Evolutionary conservation across 345 rosid species (phyloP).

Genomic region (Cardamine resedifolia): DNA sequence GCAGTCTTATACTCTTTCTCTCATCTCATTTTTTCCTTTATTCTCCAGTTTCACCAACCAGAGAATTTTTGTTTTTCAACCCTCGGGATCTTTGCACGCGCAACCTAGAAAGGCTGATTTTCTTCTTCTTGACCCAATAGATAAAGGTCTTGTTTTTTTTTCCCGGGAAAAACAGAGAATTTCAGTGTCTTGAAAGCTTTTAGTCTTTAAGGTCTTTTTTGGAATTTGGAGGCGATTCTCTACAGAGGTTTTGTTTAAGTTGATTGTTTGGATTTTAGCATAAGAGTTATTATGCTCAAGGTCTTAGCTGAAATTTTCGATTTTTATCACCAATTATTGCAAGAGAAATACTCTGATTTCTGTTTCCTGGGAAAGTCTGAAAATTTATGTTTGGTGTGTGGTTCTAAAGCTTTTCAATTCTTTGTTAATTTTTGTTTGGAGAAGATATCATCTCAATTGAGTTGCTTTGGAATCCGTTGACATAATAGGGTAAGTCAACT

Average conservation of each 20-base stretch:
- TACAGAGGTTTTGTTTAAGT: not conserved
- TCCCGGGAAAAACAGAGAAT: not conserved
- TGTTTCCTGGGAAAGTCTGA: not conserved
- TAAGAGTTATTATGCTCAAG: conserved; percentile 26
- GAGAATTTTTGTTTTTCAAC: not conserved
- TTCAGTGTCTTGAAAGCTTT: not conserved
- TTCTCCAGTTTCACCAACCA: conserved; percentile 19
- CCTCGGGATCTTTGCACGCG: conserved; percentile 23
- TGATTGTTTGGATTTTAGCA: not conserved
- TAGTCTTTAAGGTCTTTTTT: not conserved
- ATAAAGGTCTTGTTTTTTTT: not conserved
- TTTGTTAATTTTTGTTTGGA: conserved; percentile 1
- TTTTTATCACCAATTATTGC: conserved; percentile 25
- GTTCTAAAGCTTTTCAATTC: not conserved
- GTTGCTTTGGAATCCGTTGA: conserved; percentile 15
- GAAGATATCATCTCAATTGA: conserved; percentile 12
- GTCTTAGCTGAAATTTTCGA: conserved; percentile 25
- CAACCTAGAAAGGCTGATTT: conserved; percentile 17
- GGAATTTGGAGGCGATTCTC: not conserved
- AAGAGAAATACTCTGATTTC: conserved; percentile 20
- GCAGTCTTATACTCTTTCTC: conserved; percentile 2
- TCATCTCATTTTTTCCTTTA: not conserved
- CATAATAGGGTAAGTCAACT: conserved; percentile 7
- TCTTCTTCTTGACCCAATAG: conserved; percentile 9
- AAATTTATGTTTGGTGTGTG: not conserved